Base-by-base conservation (phyloP, 768 basidiomycete species). In the Xerocomellus dryophilus region DNA sequence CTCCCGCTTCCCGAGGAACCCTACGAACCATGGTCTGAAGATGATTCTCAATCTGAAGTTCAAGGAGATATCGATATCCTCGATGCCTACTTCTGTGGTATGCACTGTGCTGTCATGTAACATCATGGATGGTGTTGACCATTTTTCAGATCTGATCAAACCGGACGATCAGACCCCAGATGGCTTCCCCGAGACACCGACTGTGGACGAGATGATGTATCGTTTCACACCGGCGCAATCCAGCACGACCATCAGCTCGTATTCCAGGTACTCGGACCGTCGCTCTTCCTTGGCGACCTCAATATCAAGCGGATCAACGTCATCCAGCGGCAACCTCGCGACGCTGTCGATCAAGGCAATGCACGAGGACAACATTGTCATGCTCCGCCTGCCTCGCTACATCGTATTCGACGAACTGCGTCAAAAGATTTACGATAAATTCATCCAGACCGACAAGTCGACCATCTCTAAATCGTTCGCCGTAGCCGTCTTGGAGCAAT, bases 271-370 rank as follows among this genome's bases (percentile, higher is more conserved):
- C 48, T 61, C 62, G 5, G 59, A 56, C 12, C 50, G 61, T 32
- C 71, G 69, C 5, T 57, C 65, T 21, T 72, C 69, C 58, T 65
- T 61, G 34, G 45, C 67, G 35, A 68, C 69, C 21, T 69, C 68
- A 15, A 68, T 76, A 14, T 70, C 75, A n/a, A 76, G 74, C 18
- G 69, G 71, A 6, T 74, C 75, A 3, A 69, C 71, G 5, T 59
- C 63, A 7, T 64, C 55, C 59, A 66, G 60, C 52, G 36, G 60
- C 63, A 50, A 70, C 50, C 42, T 47, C 25, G 51, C 60, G 54
- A 48, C 67, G 23, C 60, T 88, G 43, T 73, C 78, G 2, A 77
- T 90, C 73, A 90, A 90, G 71, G 88, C 82, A 5, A 78, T 77
- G 41, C 79, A 81, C 58, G 78, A 81, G 60, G 78, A 82, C 57